Evolutionary conservation across 1,139 yeast species (phyloP).

Genomic region (Candida smagusa): DNA sequence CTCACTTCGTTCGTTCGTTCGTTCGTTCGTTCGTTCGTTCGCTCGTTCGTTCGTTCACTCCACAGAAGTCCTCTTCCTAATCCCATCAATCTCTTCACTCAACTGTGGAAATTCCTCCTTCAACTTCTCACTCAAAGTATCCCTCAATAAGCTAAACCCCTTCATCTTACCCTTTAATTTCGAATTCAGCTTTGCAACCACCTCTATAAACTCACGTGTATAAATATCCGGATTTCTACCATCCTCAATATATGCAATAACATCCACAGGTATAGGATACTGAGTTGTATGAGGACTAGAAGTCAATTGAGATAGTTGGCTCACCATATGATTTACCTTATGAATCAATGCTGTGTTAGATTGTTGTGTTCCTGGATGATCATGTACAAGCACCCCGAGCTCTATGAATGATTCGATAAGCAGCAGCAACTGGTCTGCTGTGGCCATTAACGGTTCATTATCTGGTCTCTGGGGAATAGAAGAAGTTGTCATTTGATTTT

Average conservation of each 20-base stretch:
- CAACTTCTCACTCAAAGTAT: conserved; percentile 66
- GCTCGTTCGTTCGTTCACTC: no score
- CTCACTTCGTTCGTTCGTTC: no score
- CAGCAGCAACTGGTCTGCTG: conserved; percentile 61
- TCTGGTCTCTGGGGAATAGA: conserved; percentile 22
- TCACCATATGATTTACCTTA: conserved; percentile 39
- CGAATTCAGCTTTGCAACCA: conserved; percentile 85
- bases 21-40: no score
- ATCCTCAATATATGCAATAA: conserved; percentile 82
- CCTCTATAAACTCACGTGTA: conserved; percentile 93
- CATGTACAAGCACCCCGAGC: conserved; percentile 88
- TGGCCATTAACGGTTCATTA: conserved; percentile 43
- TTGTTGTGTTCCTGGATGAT: conserved; percentile 76
- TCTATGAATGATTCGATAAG: conserved; percentile 85
- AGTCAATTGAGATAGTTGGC: conserved; percentile 35
- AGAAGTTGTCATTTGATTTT: conserved; percentile 36
- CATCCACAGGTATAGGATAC: conserved; percentile 69
- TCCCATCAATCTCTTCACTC: conserved; percentile 47
- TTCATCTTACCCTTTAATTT: conserved; percentile 77
- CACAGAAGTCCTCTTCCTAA: conserved; percentile 37
- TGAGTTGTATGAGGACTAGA: conserved; percentile 31
- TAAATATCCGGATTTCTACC: conserved; percentile 97
- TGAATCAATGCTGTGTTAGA: conserved; percentile 43
- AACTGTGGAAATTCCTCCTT: conserved; percentile 76
- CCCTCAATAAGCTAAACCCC: conserved; percentile 57